These are phyloP conservation scores for Trichoderma atrobrunneum DNA, from an alignment of 2,329 filamentous ascomycete genomes.

Conservation along the genomic window DNA sequence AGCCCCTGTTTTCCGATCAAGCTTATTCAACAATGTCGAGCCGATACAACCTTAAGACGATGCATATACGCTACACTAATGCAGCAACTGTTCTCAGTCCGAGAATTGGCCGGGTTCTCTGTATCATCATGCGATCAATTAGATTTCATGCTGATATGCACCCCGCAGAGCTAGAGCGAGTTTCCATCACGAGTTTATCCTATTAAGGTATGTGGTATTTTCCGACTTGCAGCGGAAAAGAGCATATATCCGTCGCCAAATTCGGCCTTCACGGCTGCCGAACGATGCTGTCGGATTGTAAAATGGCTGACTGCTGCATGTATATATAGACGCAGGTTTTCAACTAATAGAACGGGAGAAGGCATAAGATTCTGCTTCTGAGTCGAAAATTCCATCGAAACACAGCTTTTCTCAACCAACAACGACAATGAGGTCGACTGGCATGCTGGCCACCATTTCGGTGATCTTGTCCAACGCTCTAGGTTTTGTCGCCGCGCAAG, in stretches of 20 bases:
- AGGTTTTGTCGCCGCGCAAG: background rate
- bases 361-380: background rate
- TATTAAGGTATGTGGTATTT: slow-evolving; percentile 13
- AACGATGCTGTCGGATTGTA: background rate
- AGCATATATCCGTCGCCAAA: background rate
- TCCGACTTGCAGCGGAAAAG: background rate
- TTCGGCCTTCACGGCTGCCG: background rate
- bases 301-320: background rate
- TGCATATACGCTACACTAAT: background rate
- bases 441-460: background rate
- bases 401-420: background rate
- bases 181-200: background rate
- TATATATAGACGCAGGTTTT: background rate
- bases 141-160: background rate
- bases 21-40: background rate
- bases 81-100: background rate
- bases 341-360: background rate
- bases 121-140: background rate
- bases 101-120: background rate
- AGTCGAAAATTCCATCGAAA: background rate
- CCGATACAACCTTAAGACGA: background rate
- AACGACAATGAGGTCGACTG: background rate
- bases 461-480: background rate
- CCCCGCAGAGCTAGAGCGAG: slow-evolving; percentile 4
- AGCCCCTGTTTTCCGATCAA: background rate